Evolutionary conservation across 129 eudicot species (phyloP).

Genomic region (Glebionis coronaria): DNA sequence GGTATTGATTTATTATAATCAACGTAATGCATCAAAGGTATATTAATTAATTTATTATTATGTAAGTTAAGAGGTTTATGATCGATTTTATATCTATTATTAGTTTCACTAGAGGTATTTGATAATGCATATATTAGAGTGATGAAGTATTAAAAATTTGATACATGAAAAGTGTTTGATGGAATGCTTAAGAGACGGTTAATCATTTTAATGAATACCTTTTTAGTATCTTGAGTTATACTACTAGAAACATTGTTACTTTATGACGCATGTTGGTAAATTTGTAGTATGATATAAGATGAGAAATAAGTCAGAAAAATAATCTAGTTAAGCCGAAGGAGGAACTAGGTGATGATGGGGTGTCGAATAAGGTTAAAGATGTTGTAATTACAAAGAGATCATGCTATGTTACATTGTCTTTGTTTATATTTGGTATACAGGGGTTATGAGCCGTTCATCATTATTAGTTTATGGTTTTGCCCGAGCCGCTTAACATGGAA

Average conservation of each 20-base stretch:
- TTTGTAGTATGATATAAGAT: conserved; percentile 27
- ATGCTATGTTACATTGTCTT: conserved; percentile 45
- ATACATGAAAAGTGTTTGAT: too few relatives aligned
- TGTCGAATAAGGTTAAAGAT: conserved; percentile 22
- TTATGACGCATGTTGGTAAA: conserved; percentile 23
- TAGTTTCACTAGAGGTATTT: too few relatives aligned
- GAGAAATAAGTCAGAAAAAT: conserved; percentile 51
- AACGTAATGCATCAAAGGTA: too few relatives aligned
- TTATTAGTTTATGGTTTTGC: conserved; percentile 65
- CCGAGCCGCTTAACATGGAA: conserved; percentile 49
- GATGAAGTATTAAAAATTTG: too few relatives aligned
- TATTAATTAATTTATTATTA: too few relatives aligned
- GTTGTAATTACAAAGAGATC: conserved; percentile 60
- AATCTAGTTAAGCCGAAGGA: conserved; percentile 27
- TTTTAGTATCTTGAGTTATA: background rate
- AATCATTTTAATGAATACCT: background rate
- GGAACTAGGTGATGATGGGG: conserved; percentile 24
- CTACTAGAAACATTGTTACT: background rate
- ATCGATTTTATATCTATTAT: too few relatives aligned
- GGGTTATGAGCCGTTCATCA: conserved; percentile 78
- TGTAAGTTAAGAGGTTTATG: too few relatives aligned
- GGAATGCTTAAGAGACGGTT: too few relatives aligned
- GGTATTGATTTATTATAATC: too few relatives aligned
- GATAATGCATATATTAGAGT: too few relatives aligned
- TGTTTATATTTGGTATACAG: conserved; percentile 51